Base-by-base conservation (phyloP, 1,139 yeast genomes). In the Candida sp. region DNA sequence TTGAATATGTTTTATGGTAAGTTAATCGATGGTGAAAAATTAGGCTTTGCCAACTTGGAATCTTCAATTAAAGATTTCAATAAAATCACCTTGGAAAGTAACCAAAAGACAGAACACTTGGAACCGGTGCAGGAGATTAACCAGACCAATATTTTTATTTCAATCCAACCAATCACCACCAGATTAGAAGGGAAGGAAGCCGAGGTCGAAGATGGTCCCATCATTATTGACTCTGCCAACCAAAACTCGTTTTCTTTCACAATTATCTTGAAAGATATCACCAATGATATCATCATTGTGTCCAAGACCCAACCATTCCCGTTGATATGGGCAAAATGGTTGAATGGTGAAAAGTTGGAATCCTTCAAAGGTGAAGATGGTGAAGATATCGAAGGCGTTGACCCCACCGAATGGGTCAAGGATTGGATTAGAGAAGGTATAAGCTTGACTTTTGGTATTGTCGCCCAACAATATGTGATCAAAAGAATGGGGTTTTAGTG, bases 401-500 rank as follows among this genome's bases (percentile, higher is more conserved):
- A 91, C 61, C 97, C 98, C 9, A 75, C 89, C 42, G 96, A 88
- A 51, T 93, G 99, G 99, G 95, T 93, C n/a, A 76, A 80, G 42
- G 93, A 82, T 47, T 91, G 98, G 98, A 77, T 93, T 35, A 85
- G 81, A 56, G 88, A 87, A 53, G 95, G 96, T 0, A 71, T 93
- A 44, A 81, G 82, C 29, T 74, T 90, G 51, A 75, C 90, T 30
- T 79, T 91, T 49, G 98, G 97, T 7, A 85, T 88, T 1, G 70
- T 88, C 33, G 96, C 97, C 1, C 99, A 93, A 63, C 81, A 84
- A 56, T 93, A 93, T 61, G 96, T 93, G 36, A 82, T 91, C 42
- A 84, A 82, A 62, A 79, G 99, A 63, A 93, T 93, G 98, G 97
- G 96, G 2, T 71, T 74, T 43, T 77, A 57, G 51, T 25, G 29